Base-by-base conservation (phyloP, 441 rosid genomes). In the Breynia disticha region DNA sequence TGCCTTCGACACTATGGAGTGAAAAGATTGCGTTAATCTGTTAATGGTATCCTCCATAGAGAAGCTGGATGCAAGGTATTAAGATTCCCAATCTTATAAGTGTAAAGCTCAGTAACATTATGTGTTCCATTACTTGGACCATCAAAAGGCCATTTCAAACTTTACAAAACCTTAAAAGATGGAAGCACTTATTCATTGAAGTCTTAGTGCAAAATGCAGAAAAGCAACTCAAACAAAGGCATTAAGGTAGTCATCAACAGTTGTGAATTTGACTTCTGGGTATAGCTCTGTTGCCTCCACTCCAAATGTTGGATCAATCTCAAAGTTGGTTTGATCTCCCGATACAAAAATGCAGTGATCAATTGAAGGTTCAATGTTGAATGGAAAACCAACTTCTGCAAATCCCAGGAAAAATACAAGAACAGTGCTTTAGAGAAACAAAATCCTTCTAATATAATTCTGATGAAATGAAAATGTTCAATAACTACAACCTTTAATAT, bases 241-340 rank as follows among this genome's bases (percentile, higher is more conserved):
- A 56, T 61, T 53, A 57, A 80, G 86, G 54, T 72, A 63, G 50
- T 79, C 74, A 28, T 77, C 84, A 39, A 77, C 77, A 0, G 73
- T 78, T 7, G 81, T 71, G 61, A 74, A 76, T 41, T 76, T 76
- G 54, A 74, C 77, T 46, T 78, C 67, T 6, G 84, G 84, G 63
- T 78, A 80, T 55, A 80, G 87, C 72, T 76, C 65, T 1, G 74
- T 66, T 14, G 87, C 83, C 68, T 80, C 84, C 1, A 73, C 67
- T 13, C 83, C 81, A 22, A 80, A 75, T 0, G 78, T 72, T 53
- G 76, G 64, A 19, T 83, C 81, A 11, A 82, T 77, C 47, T 64
- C 45, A 8, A 83, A 58, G 64, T 48, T 42, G 32, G 90, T 75
- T 0, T 83, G 87, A 50, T 69, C 82, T 61, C 90, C 84, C 63